Evolutionary conservation across 139 green algal species (phyloP).

Genomic region (Auxenochlorella pyrenoidosa): DNA sequence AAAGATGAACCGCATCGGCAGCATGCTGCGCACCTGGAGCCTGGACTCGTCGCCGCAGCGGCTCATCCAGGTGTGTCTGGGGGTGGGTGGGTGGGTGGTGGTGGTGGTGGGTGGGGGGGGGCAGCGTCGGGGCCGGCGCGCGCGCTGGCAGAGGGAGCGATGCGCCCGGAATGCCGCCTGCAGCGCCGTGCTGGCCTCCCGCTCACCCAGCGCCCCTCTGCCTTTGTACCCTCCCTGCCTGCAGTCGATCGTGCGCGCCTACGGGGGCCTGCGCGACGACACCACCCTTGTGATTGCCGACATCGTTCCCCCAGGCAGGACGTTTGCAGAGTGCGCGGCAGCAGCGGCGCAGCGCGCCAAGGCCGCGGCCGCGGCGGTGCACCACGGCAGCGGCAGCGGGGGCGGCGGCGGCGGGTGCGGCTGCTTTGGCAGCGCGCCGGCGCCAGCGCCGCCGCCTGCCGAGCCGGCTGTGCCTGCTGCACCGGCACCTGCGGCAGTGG

Average conservation of each 20-base stretch:
- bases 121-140: background rate
- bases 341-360: constrained; percentile 1
- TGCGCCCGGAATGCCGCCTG: background rate
- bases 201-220: background rate
- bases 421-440: constrained; percentile 24
- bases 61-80: constrained; percentile 36
- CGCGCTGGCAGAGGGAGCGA: no score
- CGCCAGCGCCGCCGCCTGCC: background rate
- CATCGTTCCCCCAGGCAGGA: constrained; percentile 64
- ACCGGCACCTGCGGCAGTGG: background rate
- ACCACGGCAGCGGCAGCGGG: background rate
- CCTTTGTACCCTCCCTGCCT: background rate
- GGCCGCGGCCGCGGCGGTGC: background rate
- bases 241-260: constrained; percentile 42
- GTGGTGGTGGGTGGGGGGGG: background rate
- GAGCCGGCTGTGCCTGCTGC: background rate
- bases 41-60: constrained; percentile 37
- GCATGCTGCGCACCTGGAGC: constrained; percentile 48
- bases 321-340: constrained; percentile 50
- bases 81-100: background rate
- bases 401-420: constrained; percentile 26
- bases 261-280: constrained; percentile 80
- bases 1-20: constrained; percentile 51
- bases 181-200: background rate
- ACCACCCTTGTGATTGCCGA: constrained; percentile 86